Conservation (phyloP, 805 yeast genomes). For the Candida quercuum region DNA sequence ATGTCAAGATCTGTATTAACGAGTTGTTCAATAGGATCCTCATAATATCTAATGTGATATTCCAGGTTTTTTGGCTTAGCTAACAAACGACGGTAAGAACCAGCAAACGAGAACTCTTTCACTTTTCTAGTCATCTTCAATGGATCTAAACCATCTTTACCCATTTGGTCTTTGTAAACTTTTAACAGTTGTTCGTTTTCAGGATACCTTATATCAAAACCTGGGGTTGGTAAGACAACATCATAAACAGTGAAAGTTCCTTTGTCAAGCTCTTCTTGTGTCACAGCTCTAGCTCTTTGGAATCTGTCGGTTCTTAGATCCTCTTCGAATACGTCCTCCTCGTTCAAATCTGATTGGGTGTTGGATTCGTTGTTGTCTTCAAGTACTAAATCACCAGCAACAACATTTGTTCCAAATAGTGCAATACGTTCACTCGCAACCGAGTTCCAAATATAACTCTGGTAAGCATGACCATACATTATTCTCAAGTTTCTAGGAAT, state of each 20-base stretch:
- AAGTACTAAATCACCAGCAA: constrained; percentile 77
- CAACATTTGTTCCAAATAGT: constrained; percentile 61
- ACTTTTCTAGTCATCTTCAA: constrained; percentile 77
- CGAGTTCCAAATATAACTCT: constrained; percentile 90
- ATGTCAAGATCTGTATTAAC: constrained; percentile 75
- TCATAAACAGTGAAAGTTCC: constrained; percentile 68
- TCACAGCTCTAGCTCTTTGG: constrained; percentile 67
- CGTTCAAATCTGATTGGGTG: constrained; percentile 25
- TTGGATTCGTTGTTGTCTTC: constrained; percentile 23
- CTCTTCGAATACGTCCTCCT: constrained; percentile 54
- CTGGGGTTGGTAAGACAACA: constrained; percentile 94
- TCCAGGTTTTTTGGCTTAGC: constrained; percentile 60
- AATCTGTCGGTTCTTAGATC: constrained; percentile 57
- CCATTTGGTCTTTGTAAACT: constrained; percentile 70
- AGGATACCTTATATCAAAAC: constrained; percentile 88
- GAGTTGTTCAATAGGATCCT: constrained; percentile 60
- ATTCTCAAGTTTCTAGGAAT: constrained; percentile 88
- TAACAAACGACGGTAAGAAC: constrained; percentile 76
- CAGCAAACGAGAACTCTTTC: constrained; percentile 86
- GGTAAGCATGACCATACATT: constrained; percentile 97
- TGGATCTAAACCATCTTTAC: constrained; percentile 77
- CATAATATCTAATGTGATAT: constrained; percentile 57
- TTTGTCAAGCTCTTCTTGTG: constrained; percentile 61
- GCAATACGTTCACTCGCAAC: constrained; percentile 76
- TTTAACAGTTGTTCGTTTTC: constrained; percentile 51